These are phyloP conservation scores for Azolla pinnata DNA, from an alignment of 75 land plant species.

Conservation along the genomic window DNA sequence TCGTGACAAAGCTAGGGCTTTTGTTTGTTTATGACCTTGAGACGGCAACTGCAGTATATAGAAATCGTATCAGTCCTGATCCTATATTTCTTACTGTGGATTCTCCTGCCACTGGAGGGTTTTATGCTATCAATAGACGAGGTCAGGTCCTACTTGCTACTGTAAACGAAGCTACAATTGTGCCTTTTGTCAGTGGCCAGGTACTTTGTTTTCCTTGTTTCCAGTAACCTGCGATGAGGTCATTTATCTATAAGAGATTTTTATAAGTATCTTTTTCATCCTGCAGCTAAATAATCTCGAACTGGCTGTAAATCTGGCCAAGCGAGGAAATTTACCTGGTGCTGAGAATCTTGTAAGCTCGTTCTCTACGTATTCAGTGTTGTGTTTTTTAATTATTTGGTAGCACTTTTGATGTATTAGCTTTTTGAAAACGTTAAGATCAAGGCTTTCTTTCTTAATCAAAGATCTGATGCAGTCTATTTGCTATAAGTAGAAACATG, in stretches of 20 bases:
- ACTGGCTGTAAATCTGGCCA: constrained; percentile 96
- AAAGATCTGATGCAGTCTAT: too few relatives aligned
- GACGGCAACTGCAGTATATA: constrained; percentile 91
- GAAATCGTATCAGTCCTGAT: constrained; percentile 96
- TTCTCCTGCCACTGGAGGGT: constrained; percentile 78
- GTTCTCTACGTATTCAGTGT: constrained; percentile 4
- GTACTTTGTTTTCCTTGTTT: constrained; percentile 21
- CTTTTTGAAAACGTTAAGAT: background rate
- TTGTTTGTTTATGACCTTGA: constrained; percentile 94
- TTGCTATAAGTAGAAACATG: too few relatives aligned
- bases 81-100: constrained; percentile 91
- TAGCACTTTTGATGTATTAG: too few relatives aligned
- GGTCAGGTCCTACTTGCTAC: constrained; percentile 98
- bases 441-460: background rate
- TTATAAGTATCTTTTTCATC: background rate
- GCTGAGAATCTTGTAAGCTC: constrained; percentile 84
- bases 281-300: constrained; percentile 87
- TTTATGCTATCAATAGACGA: constrained; percentile 88
- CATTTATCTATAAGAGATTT: background rate
- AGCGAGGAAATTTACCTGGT: constrained; percentile 94
- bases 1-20: constrained; percentile 96
- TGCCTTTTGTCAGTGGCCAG: constrained; percentile 89
- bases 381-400: background rate
- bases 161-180: constrained; percentile 90
- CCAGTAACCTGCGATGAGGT: background rate